Percentiles rank a stretch among this genome's conserved stretches.
Conservation (phyloP, 768 basidiomycete species). For the Collybiopsis confluens region DNA sequence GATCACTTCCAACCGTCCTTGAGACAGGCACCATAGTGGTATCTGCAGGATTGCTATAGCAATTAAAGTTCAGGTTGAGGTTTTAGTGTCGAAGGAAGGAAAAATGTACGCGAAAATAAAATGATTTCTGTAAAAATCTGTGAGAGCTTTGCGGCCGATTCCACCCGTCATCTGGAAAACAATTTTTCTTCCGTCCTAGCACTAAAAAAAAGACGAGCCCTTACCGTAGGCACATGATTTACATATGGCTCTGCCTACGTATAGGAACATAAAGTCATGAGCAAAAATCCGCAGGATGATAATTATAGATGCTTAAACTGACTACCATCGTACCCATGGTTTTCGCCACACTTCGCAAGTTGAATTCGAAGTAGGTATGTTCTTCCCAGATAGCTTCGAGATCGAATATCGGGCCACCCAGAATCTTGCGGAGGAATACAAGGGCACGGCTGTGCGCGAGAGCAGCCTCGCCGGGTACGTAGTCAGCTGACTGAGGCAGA, state of each 20-base stretch:
- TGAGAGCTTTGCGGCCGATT: conserved; percentile 43
- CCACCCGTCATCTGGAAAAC: conserved; percentile 48
- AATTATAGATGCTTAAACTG: conserved; percentile 9
- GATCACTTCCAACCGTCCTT: conserved; percentile 48
- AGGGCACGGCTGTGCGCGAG: conserved; percentile 44
- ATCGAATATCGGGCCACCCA: conserved; percentile 51
- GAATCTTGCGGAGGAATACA: conserved; percentile 38
- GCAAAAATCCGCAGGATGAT: too few species aligned
- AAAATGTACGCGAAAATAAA: conserved; percentile 45
- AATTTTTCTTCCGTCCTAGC: neutral
- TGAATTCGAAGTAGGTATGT: conserved; percentile 53
- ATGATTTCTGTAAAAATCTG: conserved; percentile 52
- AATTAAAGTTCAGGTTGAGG: neutral
- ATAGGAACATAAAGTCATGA: too few species aligned
- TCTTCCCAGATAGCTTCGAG: conserved; percentile 61
- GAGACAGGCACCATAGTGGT: conserved; percentile 39
- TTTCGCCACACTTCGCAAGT: conserved; percentile 42
- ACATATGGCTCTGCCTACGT: conserved; percentile 53
- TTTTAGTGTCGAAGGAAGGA: neutral
- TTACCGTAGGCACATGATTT: conserved; percentile 52
- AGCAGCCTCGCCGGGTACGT: conserved; percentile 36
- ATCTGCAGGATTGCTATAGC: conserved; percentile 44
- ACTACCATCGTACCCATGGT: conserved; percentile 59
- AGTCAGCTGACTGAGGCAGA: conserved; percentile 35
- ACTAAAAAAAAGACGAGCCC: conserved; percentile 6